These are phyloP conservation scores for Phytomonas sp. DNA, from an alignment of 208 protist genomes.

Conservation along the genomic window DNA sequence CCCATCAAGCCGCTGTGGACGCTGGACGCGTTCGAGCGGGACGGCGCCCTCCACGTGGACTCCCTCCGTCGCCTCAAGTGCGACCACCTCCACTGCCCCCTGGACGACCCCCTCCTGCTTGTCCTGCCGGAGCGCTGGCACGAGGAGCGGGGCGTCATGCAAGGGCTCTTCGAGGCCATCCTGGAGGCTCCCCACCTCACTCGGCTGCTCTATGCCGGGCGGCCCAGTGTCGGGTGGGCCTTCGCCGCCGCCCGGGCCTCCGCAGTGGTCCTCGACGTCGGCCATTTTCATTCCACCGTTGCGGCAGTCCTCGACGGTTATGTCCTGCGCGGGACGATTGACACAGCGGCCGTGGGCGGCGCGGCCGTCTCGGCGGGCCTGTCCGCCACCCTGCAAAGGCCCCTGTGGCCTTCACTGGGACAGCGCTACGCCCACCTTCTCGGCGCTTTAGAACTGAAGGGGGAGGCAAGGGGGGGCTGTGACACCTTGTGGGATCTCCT, in stretches of 20 bases:
- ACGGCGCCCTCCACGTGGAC: constrained; percentile 37
- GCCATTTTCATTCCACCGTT: constrained; percentile 63
- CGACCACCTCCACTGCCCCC: constrained; percentile 30
- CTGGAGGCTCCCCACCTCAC: constrained; percentile 47
- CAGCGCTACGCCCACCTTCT: constrained; percentile 10
- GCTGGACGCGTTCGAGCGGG: constrained; percentile 24
- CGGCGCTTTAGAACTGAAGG: constrained; percentile 15
- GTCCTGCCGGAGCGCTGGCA: constrained; percentile 77
- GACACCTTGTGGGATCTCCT: too few species aligned
- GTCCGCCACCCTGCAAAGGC: constrained; percentile 13
- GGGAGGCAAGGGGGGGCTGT: constrained; percentile 2
- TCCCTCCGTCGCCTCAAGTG: constrained; percentile 36
- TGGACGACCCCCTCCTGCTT: constrained; percentile 62
- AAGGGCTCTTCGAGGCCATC: constrained; percentile 34
- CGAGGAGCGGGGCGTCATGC: constrained; percentile 46
- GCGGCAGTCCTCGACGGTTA: constrained; percentile 79
- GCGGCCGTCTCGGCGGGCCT: constrained; percentile 45
- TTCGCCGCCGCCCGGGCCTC: constrained; percentile 52
- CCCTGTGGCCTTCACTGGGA: neutral
- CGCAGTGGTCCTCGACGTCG: constrained; percentile 70
- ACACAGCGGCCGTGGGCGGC: constrained; percentile 37
- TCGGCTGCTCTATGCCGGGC: constrained; percentile 57
- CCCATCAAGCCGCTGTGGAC: constrained; percentile 49
- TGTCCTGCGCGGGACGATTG: constrained; percentile 50
- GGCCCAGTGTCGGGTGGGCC: constrained; percentile 69